phyloP scores from a whole-genome alignment of 179 eudicot genomes.

The Nepenthes alata region DNA sequence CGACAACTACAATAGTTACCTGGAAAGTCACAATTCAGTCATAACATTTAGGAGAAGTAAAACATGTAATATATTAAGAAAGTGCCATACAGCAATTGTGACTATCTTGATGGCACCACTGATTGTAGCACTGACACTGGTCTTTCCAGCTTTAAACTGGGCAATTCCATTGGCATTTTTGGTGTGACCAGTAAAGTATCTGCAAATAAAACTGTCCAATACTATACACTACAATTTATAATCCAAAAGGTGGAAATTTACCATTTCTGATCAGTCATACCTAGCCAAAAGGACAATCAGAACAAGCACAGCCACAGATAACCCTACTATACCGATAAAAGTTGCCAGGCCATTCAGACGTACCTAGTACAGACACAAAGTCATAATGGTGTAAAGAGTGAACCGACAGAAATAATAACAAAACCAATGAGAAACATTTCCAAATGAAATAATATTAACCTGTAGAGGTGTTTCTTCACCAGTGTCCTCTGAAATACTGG shows the following conservation, averaged over 20 bases:
- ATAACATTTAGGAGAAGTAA: constrained; percentile 3
- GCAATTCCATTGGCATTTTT: constrained; percentile 24
- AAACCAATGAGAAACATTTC: not conserved
- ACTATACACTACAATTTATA: not conserved
- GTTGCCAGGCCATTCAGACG: constrained; percentile 95
- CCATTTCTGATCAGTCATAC: constrained; percentile 17
- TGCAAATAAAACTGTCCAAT: constrained; percentile 5
- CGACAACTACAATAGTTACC: constrained; percentile 96
- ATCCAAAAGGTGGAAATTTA: not conserved
- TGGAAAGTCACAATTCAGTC: constrained; percentile 19
- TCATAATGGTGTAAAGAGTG: not conserved
- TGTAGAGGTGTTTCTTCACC: constrained; percentile 99
- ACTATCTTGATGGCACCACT: constrained; percentile 73
- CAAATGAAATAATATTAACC: constrained; percentile 24
- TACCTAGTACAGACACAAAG: constrained; percentile 31
- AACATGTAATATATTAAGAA: not conserved
- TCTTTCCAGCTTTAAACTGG: constrained; percentile 48
- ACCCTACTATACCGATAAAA: constrained; percentile 77
- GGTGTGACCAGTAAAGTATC: constrained; percentile 72
- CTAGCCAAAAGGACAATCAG: constrained; percentile 56
- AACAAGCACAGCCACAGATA: constrained; percentile 63
- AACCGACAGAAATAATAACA: not conserved
- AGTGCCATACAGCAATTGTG: constrained; percentile 73
- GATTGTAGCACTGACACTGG: constrained; percentile 45
- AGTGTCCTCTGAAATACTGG: constrained; percentile 90